A percentile compares a stretch with the other conserved stretches of the same genome.
Conservation (phyloP, 805 yeast genomes). For the Hanseniaspora hatyaiensis region DNA sequence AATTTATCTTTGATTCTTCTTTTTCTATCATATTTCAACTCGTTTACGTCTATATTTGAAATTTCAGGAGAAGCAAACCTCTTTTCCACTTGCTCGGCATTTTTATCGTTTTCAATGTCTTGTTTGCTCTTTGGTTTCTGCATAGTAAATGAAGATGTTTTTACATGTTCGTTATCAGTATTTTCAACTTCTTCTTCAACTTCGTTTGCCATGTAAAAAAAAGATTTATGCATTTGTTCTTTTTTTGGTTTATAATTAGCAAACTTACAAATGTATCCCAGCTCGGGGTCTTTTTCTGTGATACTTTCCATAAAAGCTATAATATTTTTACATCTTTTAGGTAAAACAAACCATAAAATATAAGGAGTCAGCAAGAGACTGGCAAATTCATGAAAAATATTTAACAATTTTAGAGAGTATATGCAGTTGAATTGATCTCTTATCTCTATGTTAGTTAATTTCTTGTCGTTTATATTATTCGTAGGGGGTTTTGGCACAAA, state of each 20-base stretch:
- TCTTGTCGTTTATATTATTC: conserved; percentile 51
- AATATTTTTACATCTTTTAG: conserved; percentile 59
- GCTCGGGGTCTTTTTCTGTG: conserved; percentile 82
- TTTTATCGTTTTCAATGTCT: conserved; percentile 16
- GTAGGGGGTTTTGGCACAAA: conserved; percentile 81
- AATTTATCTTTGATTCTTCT: conserved; percentile 13
- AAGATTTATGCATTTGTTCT: conserved; percentile 17
- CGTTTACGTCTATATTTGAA: conserved; percentile 3
- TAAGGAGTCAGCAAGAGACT: conserved; percentile 80
- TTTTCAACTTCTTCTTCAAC: conserved; percentile 18
- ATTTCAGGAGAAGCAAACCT: not conserved
- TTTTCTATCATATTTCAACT: conserved; percentile 11
- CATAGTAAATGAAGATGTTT: too few species aligned
- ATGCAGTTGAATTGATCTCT: conserved; percentile 70
- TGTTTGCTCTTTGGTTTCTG: too few species aligned
- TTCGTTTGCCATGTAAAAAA: conserved; percentile 16
- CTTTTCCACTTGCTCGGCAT: conserved; percentile 15
- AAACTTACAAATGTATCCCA: conserved; percentile 87
- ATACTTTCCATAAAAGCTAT: conserved; percentile 85
- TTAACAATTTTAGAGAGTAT: conserved; percentile 59
- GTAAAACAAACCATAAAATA: conserved; percentile 73
- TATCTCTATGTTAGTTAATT: conserved; percentile 77
- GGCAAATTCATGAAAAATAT: conserved; percentile 64
- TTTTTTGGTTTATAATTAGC: conserved; percentile 64
- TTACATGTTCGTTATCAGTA: too few species aligned